A percentile compares a stretch with the other conserved stretches of the same genome.
These are phyloP conservation scores for Collybia sordida DNA, from an alignment of 768 basidiomycete genomes.

Conservation along the genomic window DNA sequence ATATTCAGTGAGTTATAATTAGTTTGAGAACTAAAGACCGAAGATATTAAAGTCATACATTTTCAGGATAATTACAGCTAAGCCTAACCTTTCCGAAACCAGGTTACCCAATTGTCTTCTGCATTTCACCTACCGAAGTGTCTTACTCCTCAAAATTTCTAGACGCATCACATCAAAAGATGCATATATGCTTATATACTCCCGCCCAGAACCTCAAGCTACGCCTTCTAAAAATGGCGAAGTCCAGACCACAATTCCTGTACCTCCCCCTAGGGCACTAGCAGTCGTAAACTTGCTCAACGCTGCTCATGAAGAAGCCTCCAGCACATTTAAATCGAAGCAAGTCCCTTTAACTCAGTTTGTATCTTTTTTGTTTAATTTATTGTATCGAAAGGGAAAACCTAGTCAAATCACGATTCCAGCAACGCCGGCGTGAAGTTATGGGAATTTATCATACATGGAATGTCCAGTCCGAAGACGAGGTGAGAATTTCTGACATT, in stretches of 20 bases:
- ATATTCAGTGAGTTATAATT: no score
- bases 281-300: slow-evolving; percentile 58
- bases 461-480: slow-evolving; percentile 45
- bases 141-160: slow-evolving; percentile 9
- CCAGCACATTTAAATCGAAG: slow-evolving; percentile 48
- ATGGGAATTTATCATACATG: slow-evolving; percentile 63
- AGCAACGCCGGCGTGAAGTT: slow-evolving; percentile 50
- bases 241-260: neutral
- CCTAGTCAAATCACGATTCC: slow-evolving; percentile 42
- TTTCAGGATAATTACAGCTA: neutral
- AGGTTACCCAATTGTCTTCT: slow-evolving; percentile 1
- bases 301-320: slow-evolving; percentile 49
- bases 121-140: neutral
- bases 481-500: slow-evolving; percentile 35
- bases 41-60: no score
- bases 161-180: slow-evolving; percentile 74
- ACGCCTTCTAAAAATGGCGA: neutral
- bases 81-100: neutral
- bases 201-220: slow-evolving; percentile 34
- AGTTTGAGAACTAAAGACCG: no score
- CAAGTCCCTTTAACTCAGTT: slow-evolving; percentile 17
- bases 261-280: slow-evolving; percentile 56
- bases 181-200: slow-evolving; percentile 95
- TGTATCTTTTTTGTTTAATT: neutral
- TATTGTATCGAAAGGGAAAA: slow-evolving; percentile 37